These are phyloP conservation scores for Melanogaster broomeanus DNA, from an alignment of 768 basidiomycete genomes.

Conservation along the genomic window DNA sequence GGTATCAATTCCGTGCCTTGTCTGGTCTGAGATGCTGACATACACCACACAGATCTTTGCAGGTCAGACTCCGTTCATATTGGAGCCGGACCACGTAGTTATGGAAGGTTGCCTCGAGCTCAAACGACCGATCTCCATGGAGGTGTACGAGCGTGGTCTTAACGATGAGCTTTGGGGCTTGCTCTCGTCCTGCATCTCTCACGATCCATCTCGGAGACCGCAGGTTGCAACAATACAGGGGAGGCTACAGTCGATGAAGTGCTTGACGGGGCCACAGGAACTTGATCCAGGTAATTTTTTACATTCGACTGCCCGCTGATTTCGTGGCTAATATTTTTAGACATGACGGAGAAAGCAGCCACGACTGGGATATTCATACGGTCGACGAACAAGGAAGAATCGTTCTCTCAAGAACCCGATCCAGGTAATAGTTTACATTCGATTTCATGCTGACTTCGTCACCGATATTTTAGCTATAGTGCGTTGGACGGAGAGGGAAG, in stretches of 20 bases:
- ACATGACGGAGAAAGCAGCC: not conserved
- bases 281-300: not conserved
- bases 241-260: not conserved
- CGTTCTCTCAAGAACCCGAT: too few relatives aligned
- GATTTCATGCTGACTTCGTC: too few relatives aligned
- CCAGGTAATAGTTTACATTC: too few relatives aligned
- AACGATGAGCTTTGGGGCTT: slow-evolving; percentile 5
- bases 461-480: too few relatives aligned
- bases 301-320: not conserved
- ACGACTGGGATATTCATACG: too few relatives aligned
- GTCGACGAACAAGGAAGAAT: too few relatives aligned
- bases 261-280: not conserved
- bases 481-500: too few relatives aligned
- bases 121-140: not conserved
- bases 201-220: not conserved
- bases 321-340: not conserved
- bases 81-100: not conserved
- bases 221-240: slow-evolving; percentile 1
- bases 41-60: slow-evolving; percentile 6
- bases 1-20: slow-evolving; percentile 9
- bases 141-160: slow-evolving; percentile 2
- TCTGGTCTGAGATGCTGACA: not conserved
- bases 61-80: slow-evolving; percentile 6
- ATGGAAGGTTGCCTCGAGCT: not conserved
- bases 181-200: slow-evolving; percentile 3